phyloP scores from a whole-genome alignment of 2,329 filamentous ascomycete genomes.

The Fusarium subtropicale region DNA sequence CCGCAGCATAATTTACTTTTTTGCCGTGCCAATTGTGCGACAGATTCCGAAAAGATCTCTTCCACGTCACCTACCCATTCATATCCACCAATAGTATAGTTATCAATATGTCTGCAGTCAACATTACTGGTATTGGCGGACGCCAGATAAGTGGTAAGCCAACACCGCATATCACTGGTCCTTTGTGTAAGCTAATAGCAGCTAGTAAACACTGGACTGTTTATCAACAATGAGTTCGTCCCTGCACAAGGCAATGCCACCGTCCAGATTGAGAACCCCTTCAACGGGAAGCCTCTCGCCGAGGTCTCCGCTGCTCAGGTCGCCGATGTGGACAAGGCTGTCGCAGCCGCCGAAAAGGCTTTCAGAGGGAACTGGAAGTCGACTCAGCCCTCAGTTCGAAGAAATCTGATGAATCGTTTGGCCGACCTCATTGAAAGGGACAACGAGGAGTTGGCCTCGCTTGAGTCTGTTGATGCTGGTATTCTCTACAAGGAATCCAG shows the following conservation, averaged over 20 bases:
- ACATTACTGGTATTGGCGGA: not conserved
- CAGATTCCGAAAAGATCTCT: not conserved
- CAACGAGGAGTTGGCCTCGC: constrained; percentile 74
- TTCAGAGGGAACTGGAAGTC: constrained; percentile 55
- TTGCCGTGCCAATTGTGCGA: not conserved
- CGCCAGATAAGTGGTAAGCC: not conserved
- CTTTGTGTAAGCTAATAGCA: not conserved
- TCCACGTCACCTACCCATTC: not conserved
- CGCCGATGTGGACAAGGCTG: constrained; percentile 75
- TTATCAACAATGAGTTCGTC: not conserved
- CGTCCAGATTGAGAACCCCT: constrained; percentile 12
- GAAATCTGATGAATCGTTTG: constrained; percentile 75
- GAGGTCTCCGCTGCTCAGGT: constrained; percentile 9
- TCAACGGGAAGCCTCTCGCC: not conserved
- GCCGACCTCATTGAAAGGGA: constrained; percentile 81
- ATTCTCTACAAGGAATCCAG: constrained; percentile 71
- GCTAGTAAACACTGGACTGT: not conserved
- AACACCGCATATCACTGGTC: not conserved
- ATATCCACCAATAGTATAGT: not conserved
- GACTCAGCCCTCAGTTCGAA: constrained; percentile 67
- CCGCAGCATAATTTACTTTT: not conserved
- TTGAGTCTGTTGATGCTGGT: constrained; percentile 85
- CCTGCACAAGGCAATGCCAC: constrained; percentile 8
- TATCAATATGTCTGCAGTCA: not conserved
- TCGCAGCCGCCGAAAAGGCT: constrained; percentile 81